These are phyloP conservation scores for Fomitopsis pulvina DNA, from an alignment of 768 basidiomycete species.

Conservation along the genomic window DNA sequence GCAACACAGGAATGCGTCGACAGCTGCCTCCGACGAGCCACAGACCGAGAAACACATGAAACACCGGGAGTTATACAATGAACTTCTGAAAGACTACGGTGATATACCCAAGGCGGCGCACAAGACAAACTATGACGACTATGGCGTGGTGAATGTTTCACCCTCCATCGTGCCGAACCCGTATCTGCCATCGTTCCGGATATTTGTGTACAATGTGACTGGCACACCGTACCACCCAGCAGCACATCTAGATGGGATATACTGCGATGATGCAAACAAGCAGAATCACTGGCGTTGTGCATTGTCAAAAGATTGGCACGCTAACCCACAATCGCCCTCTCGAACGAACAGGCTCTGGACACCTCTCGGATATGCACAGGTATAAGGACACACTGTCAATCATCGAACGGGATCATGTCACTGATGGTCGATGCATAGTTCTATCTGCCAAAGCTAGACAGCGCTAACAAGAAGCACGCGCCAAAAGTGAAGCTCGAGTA, in stretches of 20 bases:
- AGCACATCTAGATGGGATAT: conserved; percentile 11
- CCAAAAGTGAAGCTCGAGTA: conserved; percentile 78
- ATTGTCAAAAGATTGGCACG: conserved; percentile 52
- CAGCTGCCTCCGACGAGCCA: conserved; percentile 6
- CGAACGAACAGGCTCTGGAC: conserved; percentile 63
- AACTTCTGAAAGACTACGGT: conserved; percentile 58
- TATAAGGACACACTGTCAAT: conserved; percentile 25
- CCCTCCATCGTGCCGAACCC: conserved; percentile 85
- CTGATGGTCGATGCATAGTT: conserved; percentile 43
- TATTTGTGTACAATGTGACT: conserved; percentile 78
- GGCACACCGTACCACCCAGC: conserved; percentile 26
- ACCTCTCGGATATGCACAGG: conserved; percentile 84
- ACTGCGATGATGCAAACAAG: conserved; percentile 45
- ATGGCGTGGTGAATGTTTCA: conserved; percentile 71
- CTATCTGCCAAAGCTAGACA: conserved; percentile 45
- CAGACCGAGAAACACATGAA: conserved; percentile 10
- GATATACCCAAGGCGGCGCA: conserved; percentile 48
- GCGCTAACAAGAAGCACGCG: conserved; percentile 40
- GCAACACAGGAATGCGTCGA: background rate
- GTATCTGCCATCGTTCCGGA: conserved; percentile 73
- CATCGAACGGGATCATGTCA: background rate
- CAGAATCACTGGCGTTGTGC: conserved; percentile 60
- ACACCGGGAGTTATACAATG: conserved; percentile 37
- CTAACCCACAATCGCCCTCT: conserved; percentile 61
- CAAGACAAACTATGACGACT: conserved; percentile 53